A percentile compares a stretch with the other conserved stretches of the same genome.
Evolutionary conservation across 805 yeast species (phyloP).

Genomic region (Myxozyma mucilagina): DNA sequence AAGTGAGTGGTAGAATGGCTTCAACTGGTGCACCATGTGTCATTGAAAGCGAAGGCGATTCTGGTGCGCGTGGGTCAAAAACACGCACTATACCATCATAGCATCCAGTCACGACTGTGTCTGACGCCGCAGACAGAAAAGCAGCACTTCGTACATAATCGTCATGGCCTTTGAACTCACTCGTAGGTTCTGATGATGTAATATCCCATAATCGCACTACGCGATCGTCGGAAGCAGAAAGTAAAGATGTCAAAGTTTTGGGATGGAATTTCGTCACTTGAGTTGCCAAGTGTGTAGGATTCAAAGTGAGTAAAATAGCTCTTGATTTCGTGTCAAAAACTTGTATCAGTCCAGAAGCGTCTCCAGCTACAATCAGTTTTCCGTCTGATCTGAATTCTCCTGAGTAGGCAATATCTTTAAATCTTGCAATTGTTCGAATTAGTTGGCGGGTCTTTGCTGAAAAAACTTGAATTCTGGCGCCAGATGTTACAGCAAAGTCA

Average conservation of each 20-base stretch:
- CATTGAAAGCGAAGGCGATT: conserved; percentile 52
- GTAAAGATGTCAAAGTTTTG: conserved; percentile 64
- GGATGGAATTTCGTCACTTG: conserved; percentile 94
- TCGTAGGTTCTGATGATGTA: conserved; percentile 73
- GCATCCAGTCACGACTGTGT: conserved; percentile 86
- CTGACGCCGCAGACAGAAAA: conserved; percentile 70
- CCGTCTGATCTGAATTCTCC: conserved; percentile 94
- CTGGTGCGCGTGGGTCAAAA: conserved; percentile 71
- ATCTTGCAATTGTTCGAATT: conserved; percentile 76
- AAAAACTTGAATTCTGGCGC: conserved; percentile 88
- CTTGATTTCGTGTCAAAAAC: conserved; percentile 84
- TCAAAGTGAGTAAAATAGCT: conserved; percentile 72
- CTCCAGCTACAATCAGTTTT: conserved; percentile 87
- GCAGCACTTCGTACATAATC: conserved; percentile 83
- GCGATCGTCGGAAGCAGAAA: conserved; percentile 91
- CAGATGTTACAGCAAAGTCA: conserved; percentile 90
- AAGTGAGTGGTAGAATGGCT: conserved; percentile 70
- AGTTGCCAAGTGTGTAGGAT: conserved; percentile 83
- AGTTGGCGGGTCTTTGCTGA: conserved; percentile 94
- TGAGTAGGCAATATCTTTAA: conserved; percentile 87
- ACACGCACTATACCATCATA: conserved; percentile 86
- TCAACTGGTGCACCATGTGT: conserved; percentile 83
- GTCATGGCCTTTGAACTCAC: conserved; percentile 68
- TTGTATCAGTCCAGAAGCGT: conserved; percentile 90
- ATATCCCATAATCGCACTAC: conserved; percentile 86